phyloP scores from a whole-genome alignment of 345 rosid species.

The Combretum micranthum region DNA sequence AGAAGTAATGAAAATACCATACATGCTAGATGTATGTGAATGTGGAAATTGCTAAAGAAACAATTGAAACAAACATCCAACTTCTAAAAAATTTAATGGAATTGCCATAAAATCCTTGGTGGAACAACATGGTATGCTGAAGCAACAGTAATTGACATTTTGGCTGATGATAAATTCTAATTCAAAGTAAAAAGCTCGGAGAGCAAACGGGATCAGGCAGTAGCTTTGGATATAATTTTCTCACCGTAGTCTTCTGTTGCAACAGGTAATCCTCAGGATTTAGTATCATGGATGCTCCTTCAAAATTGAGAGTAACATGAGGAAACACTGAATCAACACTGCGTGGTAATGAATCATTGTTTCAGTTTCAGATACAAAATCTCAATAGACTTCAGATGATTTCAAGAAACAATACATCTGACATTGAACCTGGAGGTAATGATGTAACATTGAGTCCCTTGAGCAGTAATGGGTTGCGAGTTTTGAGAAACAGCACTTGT shows the following conservation, averaged over 20 bases:
- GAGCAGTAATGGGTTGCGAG: constrained; percentile 44
- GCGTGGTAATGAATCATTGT: constrained; percentile 1
- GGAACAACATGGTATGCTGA: no score
- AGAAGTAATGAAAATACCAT: no score
- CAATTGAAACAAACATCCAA: no score
- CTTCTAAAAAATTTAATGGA: no score
- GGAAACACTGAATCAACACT: constrained; percentile 67
- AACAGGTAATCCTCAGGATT: constrained; percentile 74
- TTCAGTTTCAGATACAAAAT: constrained; percentile 5
- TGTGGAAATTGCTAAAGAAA: no score
- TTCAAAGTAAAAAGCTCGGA: not conserved
- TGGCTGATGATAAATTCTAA: not conserved
- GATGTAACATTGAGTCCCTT: constrained; percentile 61
- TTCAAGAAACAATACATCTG: constrained; percentile 1
- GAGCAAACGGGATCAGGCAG: no score
- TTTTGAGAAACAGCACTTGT: constrained; percentile 45
- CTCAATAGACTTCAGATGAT: not conserved
- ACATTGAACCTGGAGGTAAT: constrained; percentile 55
- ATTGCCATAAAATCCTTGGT: no score
- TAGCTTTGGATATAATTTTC: constrained; percentile 7
- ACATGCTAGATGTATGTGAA: no score
- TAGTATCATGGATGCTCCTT: constrained; percentile 72
- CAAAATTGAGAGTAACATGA: constrained; percentile 82
- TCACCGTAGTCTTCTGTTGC: constrained; percentile 65
- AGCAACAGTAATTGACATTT: no score